phyloP scores from a whole-genome alignment of 805 yeast species.

The Scheffersomyces ergatensis region DNA sequence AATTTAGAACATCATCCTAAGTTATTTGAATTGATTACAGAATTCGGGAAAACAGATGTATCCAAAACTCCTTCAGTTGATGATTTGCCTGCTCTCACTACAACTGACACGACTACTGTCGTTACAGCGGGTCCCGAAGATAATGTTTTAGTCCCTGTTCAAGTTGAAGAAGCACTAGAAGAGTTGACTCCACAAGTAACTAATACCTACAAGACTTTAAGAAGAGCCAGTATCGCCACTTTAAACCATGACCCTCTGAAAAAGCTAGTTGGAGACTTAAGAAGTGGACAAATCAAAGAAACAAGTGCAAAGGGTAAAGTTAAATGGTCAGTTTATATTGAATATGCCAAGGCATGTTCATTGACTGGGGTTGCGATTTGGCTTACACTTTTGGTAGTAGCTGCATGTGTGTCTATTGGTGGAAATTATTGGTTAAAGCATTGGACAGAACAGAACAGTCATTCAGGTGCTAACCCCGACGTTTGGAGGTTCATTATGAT shows the following conservation, averaged over 20 bases:
- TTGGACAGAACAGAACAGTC: slow-evolving; percentile 60
- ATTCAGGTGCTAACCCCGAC: slow-evolving; percentile 37
- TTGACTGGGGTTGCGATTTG: slow-evolving; percentile 44
- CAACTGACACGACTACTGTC: too few relatives aligned
- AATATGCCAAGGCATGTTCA: slow-evolving; percentile 62
- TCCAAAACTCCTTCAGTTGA: background rate
- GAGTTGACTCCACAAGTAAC: slow-evolving; percentile 18
- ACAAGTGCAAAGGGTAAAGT: slow-evolving; percentile 61
- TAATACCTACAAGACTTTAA: background rate
- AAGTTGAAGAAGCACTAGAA: slow-evolving; percentile 28
- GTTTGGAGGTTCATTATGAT: slow-evolving; percentile 48
- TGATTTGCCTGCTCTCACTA: background rate
- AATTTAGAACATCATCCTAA: slow-evolving; percentile 16
- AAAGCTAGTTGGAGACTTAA: slow-evolving; percentile 25
- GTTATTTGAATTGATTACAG: slow-evolving; percentile 33
- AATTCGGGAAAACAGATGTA: slow-evolving; percentile 25
- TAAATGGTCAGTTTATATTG: slow-evolving; percentile 47
- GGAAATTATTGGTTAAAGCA: slow-evolving; percentile 65
- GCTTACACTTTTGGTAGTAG: slow-evolving; percentile 18
- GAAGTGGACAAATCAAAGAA: slow-evolving; percentile 41
- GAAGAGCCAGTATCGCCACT: slow-evolving; percentile 58
- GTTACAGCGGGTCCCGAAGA: slow-evolving; percentile 24
- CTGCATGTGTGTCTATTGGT: slow-evolving; percentile 29
- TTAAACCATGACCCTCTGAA: slow-evolving; percentile 42
- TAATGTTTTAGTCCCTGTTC: slow-evolving; percentile 2